Conservation (phyloP, 2,329 filamentous ascomycete species). For the Pseudogymnoascus sp. region DNA sequence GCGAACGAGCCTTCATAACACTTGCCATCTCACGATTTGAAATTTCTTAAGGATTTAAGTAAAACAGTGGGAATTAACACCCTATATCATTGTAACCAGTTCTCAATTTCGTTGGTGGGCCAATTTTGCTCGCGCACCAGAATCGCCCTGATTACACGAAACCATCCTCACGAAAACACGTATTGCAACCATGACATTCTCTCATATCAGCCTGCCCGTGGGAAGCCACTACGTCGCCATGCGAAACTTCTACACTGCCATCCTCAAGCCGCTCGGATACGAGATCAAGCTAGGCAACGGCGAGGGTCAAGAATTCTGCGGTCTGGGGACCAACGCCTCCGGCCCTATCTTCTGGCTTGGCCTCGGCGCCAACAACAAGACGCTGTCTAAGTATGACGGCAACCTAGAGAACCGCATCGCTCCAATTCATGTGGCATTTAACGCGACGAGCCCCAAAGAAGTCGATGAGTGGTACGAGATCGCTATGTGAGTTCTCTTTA, state of each 20-base stretch:
- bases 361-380: slow-evolving; percentile 12
- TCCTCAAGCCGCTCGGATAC: slow-evolving; percentile 17
- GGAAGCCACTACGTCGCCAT: slow-evolving; percentile 15
- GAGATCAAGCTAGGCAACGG: slow-evolving; percentile 13
- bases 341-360: slow-evolving; percentile 19
- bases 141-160: slow-evolving; percentile 28
- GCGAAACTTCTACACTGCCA: slow-evolving; percentile 18
- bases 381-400: neutral
- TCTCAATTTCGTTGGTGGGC: neutral
- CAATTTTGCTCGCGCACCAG: neutral
- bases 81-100: neutral
- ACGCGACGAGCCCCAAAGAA: slow-evolving; percentile 1
- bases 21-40: too few relatives aligned
- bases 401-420: slow-evolving; percentile 7
- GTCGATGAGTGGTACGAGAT: slow-evolving; percentile 17
- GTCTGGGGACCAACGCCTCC: neutral
- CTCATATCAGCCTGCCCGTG: slow-evolving; percentile 16
- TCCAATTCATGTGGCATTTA: slow-evolving; percentile 17
- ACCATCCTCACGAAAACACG: slow-evolving; percentile 30
- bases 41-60: neutral
- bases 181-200: slow-evolving; percentile 14
- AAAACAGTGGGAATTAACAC: neutral
- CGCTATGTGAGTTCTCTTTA: slow-evolving; percentile 14
- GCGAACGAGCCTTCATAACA: neutral
- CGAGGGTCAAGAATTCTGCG: slow-evolving; percentile 11